These are phyloP conservation scores for Misopates orontium DNA, from an alignment of 257 asterid genomes.

Conservation along the genomic window DNA sequence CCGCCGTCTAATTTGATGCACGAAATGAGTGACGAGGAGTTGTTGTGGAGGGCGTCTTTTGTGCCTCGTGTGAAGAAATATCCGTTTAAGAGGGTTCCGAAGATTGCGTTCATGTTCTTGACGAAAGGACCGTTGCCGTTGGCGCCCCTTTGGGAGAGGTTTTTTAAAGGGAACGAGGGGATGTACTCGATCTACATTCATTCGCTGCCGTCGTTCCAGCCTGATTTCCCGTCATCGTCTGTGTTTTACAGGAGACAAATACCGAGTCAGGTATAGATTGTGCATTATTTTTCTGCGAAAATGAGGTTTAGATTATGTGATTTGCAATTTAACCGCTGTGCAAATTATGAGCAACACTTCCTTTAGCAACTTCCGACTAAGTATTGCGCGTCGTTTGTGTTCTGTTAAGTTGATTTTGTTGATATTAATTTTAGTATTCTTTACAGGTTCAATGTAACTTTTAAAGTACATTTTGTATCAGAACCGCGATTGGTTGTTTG, in stretches of 20 bases:
- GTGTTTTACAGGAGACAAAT: slow-evolving; percentile 66
- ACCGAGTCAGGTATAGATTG: slow-evolving; percentile 51
- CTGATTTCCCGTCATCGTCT: slow-evolving; percentile 40
- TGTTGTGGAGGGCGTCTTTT: slow-evolving; percentile 59
- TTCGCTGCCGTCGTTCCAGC: slow-evolving; percentile 47
- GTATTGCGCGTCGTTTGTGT: neutral
- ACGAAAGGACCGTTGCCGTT: slow-evolving; percentile 62
- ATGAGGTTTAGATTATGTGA: too few species aligned
- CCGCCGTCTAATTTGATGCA: slow-evolving; percentile 54
- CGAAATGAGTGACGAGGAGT: slow-evolving; percentile 55
- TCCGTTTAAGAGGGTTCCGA: slow-evolving; percentile 52
- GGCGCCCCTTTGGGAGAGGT: slow-evolving; percentile 66
- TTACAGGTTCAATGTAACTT: neutral
- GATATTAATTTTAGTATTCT: slow-evolving; percentile 2
- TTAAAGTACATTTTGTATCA: neutral
- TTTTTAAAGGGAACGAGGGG: slow-evolving; percentile 54
- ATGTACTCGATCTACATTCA: slow-evolving; percentile 57
- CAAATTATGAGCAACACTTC: neutral
- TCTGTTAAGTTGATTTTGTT: slow-evolving; percentile 10
- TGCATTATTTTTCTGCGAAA: neutral
- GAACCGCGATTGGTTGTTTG: slow-evolving; percentile 18
- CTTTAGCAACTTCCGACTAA: neutral
- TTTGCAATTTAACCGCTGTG: neutral
- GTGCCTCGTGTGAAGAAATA: slow-evolving; percentile 41
- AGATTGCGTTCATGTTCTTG: slow-evolving; percentile 73